Base-by-base conservation (phyloP, 176 grass and related monocot species). In the Rhynchospora tenuis region DNA sequence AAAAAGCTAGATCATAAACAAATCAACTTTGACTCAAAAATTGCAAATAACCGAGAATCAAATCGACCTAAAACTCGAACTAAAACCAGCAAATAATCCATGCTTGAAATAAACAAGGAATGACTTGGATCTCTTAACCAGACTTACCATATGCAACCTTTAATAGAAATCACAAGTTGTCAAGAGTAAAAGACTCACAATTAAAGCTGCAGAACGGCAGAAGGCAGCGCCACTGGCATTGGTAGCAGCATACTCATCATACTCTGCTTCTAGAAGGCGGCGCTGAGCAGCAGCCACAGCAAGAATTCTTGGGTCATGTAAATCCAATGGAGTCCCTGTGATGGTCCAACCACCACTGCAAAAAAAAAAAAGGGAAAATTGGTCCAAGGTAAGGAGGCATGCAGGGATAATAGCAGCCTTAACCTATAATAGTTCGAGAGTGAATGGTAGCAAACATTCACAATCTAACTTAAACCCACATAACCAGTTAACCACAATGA, bases 251-350 rank as follows among this genome's bases (percentile, higher is more conserved):
- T 94, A 98, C 73, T 91, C 92, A 67, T 98, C 87, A 12, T 94
- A 94, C 73, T 98, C 95, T 62, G 92, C 86, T 92, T 98, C 95
- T 85, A 98, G 95, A 88, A 93, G 83, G 81, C 87, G 92, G 6
- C 68, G 92, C 16, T 91, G 95, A 38, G 95, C 95, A 85, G 90
- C 86, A 50, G 92, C 92, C 75, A 94, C 84, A 59, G 95, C 87
- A 75, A 98, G 86, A 82, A 98, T 85, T 89, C 90, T 91, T 81
- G 95, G 90, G 66, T 98, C 92, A 42, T 83, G 92, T 79, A 94
- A 71, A 84, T 97, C 92, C 88, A 97, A 57, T 27, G 86, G 88
- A 67, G 88, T 81, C 43, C 91, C 88, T 64, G 78, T 82, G 59
- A 90, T 87, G 43, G 91, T 91, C 87, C 91, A 91, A 74, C 90